These are phyloP conservation scores for Emmonsiellopsis sp. DNA, from an alignment of 2,329 filamentous ascomycete genomes.

Conservation along the genomic window DNA sequence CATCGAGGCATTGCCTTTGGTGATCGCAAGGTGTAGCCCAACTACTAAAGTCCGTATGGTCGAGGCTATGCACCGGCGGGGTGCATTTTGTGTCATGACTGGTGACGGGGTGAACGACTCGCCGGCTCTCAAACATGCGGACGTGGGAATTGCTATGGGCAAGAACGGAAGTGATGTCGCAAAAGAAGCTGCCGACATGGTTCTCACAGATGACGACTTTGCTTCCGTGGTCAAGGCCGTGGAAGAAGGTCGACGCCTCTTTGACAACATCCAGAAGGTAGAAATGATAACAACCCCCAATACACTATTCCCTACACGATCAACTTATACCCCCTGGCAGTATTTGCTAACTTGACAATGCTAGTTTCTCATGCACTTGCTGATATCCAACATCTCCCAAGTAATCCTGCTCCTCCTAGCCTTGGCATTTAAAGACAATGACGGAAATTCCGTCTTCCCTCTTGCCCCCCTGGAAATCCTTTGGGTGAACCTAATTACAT, in stretches of 20 bases:
- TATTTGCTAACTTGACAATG: constrained; percentile 1
- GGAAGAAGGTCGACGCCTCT: constrained; percentile 67
- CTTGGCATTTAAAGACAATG: constrained; percentile 65
- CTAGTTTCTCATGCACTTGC: constrained; percentile 66
- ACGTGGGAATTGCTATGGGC: constrained; percentile 78
- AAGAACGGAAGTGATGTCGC: constrained; percentile 66
- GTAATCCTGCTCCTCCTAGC: constrained; percentile 72
- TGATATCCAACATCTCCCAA: constrained; percentile 74
- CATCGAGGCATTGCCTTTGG: constrained; percentile 40
- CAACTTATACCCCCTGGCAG: neutral
- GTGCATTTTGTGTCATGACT: constrained; percentile 67
- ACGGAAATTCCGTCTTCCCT: constrained; percentile 69
- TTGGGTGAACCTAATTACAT: constrained; percentile 89
- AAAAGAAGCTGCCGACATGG: constrained; percentile 54
- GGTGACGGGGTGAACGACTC: constrained; percentile 74
- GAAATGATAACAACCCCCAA: neutral
- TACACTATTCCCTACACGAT: constrained; percentile 43
- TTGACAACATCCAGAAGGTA: constrained; percentile 64
- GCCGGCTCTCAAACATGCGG: constrained; percentile 61
- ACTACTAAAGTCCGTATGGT: constrained; percentile 71
- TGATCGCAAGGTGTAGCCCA: constrained; percentile 42
- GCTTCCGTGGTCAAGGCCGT: constrained; percentile 73
- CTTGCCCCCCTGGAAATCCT: constrained; percentile 77
- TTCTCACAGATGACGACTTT: constrained; percentile 59
- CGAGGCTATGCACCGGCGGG: constrained; percentile 41